Evolutionary conservation across 176 grass and related monocot species (phyloP).

Genomic region (Musa troglodytarum): DNA sequence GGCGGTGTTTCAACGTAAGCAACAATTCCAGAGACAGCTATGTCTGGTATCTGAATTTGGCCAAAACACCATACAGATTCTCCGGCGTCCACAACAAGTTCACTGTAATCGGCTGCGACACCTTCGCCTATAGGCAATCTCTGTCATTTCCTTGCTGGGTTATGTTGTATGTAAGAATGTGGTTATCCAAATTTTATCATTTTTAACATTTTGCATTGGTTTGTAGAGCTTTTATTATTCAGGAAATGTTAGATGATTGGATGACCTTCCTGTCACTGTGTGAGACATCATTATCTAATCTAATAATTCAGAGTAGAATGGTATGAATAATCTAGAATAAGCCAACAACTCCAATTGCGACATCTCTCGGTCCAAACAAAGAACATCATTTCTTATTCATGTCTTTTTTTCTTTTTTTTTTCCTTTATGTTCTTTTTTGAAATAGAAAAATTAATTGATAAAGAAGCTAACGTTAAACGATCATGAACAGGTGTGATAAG

Average conservation of each 20-base stretch:
- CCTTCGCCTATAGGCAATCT: slow-evolving; percentile 33
- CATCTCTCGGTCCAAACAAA: no score
- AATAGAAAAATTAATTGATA: no score
- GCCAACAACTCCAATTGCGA: no score
- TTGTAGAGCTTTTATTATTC: neutral
- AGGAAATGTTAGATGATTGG: neutral
- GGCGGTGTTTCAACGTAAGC: slow-evolving; percentile 22
- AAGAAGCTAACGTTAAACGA: no score
- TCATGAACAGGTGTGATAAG: no score
- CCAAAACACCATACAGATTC: slow-evolving; percentile 27
- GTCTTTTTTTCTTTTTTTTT: no score
- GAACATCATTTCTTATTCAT: no score
- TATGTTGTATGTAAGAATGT: no score
- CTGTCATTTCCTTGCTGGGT: slow-evolving; percentile 13
- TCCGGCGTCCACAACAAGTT: slow-evolving; percentile 49
- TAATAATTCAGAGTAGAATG: no score
- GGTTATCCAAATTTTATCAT: neutral
- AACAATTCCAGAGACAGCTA: neutral
- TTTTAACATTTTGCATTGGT: neutral
- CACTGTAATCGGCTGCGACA: slow-evolving; percentile 66
- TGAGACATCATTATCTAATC: no score
- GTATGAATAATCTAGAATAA: no score
- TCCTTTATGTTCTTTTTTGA: no score
- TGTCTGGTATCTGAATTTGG: slow-evolving; percentile 2
- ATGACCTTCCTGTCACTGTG: neutral